Percentiles rank a stretch among this genome's conserved stretches.
These are phyloP conservation scores for Eucalyptus dawsonii DNA, from an alignment of 345 rosid genomes.

Conservation along the genomic window DNA sequence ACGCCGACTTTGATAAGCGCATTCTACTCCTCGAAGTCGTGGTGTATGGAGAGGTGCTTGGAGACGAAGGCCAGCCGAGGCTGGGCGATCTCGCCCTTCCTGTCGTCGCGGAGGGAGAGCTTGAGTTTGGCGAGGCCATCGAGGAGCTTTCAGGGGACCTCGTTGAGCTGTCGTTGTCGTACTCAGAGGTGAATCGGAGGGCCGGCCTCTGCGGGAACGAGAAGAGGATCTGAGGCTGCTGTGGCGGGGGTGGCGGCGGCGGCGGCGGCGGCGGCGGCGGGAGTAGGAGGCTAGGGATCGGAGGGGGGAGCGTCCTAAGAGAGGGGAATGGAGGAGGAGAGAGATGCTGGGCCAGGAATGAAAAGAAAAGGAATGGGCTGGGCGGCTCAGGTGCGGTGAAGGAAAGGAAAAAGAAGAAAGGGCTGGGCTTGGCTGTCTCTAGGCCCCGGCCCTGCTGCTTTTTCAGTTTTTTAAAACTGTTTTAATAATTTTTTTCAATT, in stretches of 20 bases:
- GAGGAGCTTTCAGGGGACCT: slow-evolving; percentile 63
- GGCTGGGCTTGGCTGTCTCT: too few species aligned
- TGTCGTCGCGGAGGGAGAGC: slow-evolving; percentile 48
- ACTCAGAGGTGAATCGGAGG: slow-evolving; percentile 72
- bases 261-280: background rate
- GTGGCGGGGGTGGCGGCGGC: background rate
- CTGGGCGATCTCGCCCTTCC: slow-evolving; percentile 55
- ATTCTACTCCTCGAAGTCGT: slow-evolving; percentile 52
- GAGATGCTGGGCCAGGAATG: too few species aligned
- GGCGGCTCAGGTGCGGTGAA: too few species aligned
- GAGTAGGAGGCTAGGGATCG: slow-evolving; percentile 10
- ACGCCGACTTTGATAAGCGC: slow-evolving; percentile 17
- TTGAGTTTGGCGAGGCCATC: slow-evolving; percentile 69
- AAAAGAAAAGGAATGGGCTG: too few species aligned
- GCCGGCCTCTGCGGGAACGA: slow-evolving; percentile 32
- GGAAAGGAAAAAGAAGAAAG: too few species aligned
- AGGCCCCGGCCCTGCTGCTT: too few species aligned
- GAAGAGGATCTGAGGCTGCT: background rate
- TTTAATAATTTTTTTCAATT: too few species aligned
- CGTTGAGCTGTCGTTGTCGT: slow-evolving; percentile 73
- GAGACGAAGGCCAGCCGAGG: slow-evolving; percentile 60
- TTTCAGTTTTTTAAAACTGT: too few species aligned
- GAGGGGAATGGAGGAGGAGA: background rate
- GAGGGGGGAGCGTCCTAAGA: slow-evolving; percentile 1
- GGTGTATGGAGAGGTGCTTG: slow-evolving; percentile 49